Evolutionary conservation across 495 filamentous ascomycete species (phyloP), one percentile per base, ranked within the genome.

Genomic region (Aspergillus baeticus): DNA sequence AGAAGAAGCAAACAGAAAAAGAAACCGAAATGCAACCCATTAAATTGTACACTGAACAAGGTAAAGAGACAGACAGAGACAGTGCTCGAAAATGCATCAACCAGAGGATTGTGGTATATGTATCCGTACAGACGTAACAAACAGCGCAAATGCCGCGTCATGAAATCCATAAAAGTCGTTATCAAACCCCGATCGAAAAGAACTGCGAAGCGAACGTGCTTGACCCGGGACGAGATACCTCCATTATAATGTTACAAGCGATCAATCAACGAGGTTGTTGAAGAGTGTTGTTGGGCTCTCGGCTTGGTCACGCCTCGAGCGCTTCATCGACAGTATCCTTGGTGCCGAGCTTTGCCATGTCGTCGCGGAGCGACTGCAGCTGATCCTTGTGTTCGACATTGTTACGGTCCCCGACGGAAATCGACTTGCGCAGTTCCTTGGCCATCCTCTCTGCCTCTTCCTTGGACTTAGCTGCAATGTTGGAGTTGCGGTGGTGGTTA

Each of bases 401-500:
- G 26, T n/a, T 29, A 29, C 4, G 3, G 26, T 29, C 26, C 26
- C 4, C 65, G 3, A 63, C 64, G 5, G 70, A 69, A 29, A 79
- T 71, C 3, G 75, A 76, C 39, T 68, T 63, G 13, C 75, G 65
- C 34, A 77, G 63, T 52, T 76, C 74, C 22, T 63, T 62, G 22
- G 70, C 69, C 4, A 70, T 66, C 54, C 73, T 65, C 18, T 72
- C 69, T 21, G 70, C 64, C 41, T 76, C 74, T 20, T 65, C 74
- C 26, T 67, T 58, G 13, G 70, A 69, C 2, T 67, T 65, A 10
- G 62, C 62, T 6, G 71, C 69, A n/a, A 79, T 59, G 22, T 74
- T 71, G 7, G 75, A 74, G 0, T 68, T 68, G n/a, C 74, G 75
- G 54, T 79, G 76, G 54, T 79, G 74, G 42, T 65, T 65, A 13